These are phyloP conservation scores for Paecilomyces formosus DNA, from an alignment of 2,329 filamentous ascomycete genomes.

Conservation along the genomic window DNA sequence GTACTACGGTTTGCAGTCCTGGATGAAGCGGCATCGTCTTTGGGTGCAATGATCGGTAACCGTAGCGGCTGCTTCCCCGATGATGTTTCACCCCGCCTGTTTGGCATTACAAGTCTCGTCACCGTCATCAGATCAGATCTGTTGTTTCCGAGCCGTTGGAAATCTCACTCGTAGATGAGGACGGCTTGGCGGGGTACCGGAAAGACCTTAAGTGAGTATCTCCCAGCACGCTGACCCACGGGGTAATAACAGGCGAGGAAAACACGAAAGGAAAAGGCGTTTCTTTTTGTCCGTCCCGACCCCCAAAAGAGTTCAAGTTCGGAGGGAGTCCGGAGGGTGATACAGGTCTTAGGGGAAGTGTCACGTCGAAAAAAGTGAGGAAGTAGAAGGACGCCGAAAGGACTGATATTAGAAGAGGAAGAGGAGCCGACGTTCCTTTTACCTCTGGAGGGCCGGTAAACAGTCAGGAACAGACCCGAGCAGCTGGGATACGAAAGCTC, in stretches of 20 bases:
- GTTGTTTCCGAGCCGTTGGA: conserved; percentile 7
- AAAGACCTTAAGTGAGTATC: background rate
- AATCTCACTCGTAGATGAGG: conserved; percentile 8
- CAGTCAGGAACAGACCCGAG: background rate
- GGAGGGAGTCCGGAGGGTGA: background rate
- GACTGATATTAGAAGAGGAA: background rate
- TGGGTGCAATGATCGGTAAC: conserved; percentile 39
- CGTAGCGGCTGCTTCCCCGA: conserved; percentile 30
- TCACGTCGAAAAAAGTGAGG: background rate
- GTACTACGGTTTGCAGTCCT: conserved; percentile 23
- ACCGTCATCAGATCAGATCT: conserved; percentile 23
- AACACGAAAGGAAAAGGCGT: background rate
- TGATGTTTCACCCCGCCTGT: conserved; percentile 24
- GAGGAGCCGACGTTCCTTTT: background rate
- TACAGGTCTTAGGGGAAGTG: background rate
- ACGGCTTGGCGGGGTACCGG: background rate
- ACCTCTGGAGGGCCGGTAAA: background rate
- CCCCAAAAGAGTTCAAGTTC: background rate
- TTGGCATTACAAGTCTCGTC: conserved; percentile 28
- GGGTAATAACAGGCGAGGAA: background rate
- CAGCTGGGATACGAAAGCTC: background rate
- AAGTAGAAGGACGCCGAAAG: background rate
- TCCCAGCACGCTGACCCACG: background rate
- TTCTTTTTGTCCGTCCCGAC: background rate
- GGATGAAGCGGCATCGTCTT: conserved; percentile 26